Conservation (phyloP, 2,329 filamentous ascomycete species). For the Cordyceps militaris region DNA sequence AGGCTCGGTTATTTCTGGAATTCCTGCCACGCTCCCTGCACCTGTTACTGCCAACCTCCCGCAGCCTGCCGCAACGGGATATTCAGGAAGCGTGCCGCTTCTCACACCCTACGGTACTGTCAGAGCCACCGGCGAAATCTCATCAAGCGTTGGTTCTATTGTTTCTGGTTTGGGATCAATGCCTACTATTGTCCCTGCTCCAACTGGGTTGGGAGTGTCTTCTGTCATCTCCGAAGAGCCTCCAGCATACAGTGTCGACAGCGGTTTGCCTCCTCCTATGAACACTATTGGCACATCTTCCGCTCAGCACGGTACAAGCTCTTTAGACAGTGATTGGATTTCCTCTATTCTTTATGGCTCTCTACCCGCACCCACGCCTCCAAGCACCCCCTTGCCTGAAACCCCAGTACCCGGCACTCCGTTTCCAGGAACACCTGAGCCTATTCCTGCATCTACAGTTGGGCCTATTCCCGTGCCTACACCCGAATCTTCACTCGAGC, state of each 20-base stretch:
- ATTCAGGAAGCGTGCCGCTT: neutral
- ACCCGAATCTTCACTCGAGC: conserved; percentile 14
- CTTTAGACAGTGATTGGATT: conserved; percentile 9
- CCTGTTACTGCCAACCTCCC: conserved; percentile 3
- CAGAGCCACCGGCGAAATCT: neutral
- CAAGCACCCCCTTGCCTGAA: conserved; percentile 19
- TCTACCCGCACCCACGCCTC: conserved; percentile 27
- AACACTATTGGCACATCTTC: neutral
- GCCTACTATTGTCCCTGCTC: neutral
- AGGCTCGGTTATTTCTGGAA: neutral
- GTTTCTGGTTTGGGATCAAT: conserved; percentile 1
- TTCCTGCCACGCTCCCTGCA: neutral
- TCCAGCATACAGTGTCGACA: conserved; percentile 4
- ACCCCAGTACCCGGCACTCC: neutral
- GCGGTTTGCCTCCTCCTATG: neutral
- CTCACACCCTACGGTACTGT: neutral
- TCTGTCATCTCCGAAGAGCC: neutral
- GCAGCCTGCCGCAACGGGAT: neutral
- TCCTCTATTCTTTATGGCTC: conserved; percentile 11
- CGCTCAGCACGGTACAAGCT: neutral
- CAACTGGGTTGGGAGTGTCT: neutral
- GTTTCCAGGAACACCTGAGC: conserved; percentile 14
- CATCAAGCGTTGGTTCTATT: neutral
- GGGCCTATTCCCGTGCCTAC: conserved; percentile 6
- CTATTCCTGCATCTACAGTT: conserved; percentile 15